Percentiles rank a stretch among this genome's conserved stretches.
Conservation (phyloP, 2,329 filamentous ascomycete genomes). For the Rosellinia necatrix region DNA sequence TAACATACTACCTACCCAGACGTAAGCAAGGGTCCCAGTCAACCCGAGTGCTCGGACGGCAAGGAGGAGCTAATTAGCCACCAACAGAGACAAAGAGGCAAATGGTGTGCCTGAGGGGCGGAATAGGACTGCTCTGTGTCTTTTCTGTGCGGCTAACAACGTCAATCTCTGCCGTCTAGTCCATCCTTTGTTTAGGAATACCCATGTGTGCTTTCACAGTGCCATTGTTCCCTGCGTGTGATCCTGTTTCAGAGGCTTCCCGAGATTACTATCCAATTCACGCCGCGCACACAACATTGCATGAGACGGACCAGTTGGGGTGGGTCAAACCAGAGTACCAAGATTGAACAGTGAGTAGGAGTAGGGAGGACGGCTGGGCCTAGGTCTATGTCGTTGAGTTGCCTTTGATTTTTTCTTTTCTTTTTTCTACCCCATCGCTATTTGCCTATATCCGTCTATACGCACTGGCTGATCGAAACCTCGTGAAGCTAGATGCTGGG, state of each 20-base stretch:
- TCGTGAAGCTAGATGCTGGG: slow-evolving; percentile 25
- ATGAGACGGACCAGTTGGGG: not conserved
- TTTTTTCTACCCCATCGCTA: too few relatives aligned
- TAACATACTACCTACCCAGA: too few relatives aligned
- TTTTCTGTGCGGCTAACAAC: too few relatives aligned
- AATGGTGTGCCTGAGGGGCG: not conserved
- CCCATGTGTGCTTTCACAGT: not conserved
- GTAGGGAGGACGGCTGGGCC: not conserved
- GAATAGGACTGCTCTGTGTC: slow-evolving; percentile 12
- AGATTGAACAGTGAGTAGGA: not conserved
- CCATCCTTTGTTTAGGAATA: slow-evolving; percentile 1
- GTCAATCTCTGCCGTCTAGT: not conserved
- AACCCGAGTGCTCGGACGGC: not conserved
- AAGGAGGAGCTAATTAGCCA: slow-evolving; percentile 2
- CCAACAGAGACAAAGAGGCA: not conserved
- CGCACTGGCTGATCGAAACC: slow-evolving; percentile 11
- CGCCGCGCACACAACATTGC: not conserved
- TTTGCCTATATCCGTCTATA: slow-evolving; percentile 14
- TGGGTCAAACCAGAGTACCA: not conserved
- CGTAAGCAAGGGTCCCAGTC: too few relatives aligned
- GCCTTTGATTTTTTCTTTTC: not conserved
- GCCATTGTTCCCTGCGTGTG: not conserved
- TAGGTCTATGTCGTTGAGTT: not conserved
- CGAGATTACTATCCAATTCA: not conserved
- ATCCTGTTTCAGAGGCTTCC: not conserved